Evolutionary conservation across 2,329 filamentous ascomycete genomes (phyloP), one percentile per base, ranked within the genome.

Genomic region (Phoma sp.): DNA sequence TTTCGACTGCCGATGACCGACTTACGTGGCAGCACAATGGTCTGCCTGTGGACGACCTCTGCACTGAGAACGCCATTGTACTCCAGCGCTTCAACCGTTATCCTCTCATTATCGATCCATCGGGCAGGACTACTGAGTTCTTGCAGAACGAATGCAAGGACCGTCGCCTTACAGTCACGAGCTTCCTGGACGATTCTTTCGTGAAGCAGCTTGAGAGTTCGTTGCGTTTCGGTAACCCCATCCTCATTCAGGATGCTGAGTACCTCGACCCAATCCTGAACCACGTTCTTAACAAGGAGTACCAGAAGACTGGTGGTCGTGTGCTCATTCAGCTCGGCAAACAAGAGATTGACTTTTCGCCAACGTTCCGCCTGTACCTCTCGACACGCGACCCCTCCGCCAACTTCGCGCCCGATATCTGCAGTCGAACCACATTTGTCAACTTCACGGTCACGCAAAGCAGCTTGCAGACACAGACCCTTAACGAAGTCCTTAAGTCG

Each of bases 361-460:
- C 95, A 1, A 87, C 93, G 0, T 99, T 99, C 83, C 95, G 89
- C 78, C 84, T 99, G 26, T 99, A 96, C 74, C 81, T 99, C 32
- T 97, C 93, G 0, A 99, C 96, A 1, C 85, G 93, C 68, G 95
- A 99, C 78, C 96, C 96, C 1, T 99, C 96, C 34, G 93, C 95
- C 21, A 91, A 89, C 7, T 99, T 99, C 74, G 87, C 95, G 7
- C 96, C 95, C 0, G 95, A 99, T 72, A 92, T 99, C 60, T 99
- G 96, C 86, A 96, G 92, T 81, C 87, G 96, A 69, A 98, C 95
- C 6, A 99, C 96, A 0, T 96, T 99, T 77, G 95, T 99, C 83
- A 99, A 99, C 78, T 99, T 99, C 67, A 98, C 96, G 1, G 93
- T 99, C 59, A 99, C 95, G 4, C 93, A 98, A 79, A 97, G 95